Evolutionary conservation across 805 yeast genomes (phyloP), one percentile per base, ranked within the genome.

Genomic region (Cyberlindnera maclurae): DNA sequence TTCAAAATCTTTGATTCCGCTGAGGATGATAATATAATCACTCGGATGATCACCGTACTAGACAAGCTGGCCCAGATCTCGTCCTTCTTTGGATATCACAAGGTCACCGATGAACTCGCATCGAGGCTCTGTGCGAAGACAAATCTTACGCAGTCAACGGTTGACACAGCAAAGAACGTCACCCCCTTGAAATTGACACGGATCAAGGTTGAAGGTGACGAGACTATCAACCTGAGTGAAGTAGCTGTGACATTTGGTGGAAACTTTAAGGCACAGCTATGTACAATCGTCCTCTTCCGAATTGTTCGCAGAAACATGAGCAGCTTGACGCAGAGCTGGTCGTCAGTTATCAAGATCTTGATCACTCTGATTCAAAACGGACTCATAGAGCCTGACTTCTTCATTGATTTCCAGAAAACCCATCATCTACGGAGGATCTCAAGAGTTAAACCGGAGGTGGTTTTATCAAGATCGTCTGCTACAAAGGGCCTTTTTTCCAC

Each of bases 221-320:
- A 55, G 16, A 52, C 50, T 5, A 50, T 93, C 27, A 80, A 83
- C 4, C 93, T 93, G 4, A 81, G 94, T 54, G 88, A 86, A 40
- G 63, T 77, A 38, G 76, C 96, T 0, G 86, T 88, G 12, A 71
- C 80, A 57, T 80, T 93, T 55, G 99, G 98, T 6, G 71, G 82
- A 34, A 93, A 88, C 54, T 85, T 86, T 63, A 87, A 89, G 53
- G 95, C 95, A 0, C 98, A 94, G 55, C 64, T 90, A 44, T 82
- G 96, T 11, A 72, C 88, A 2, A 88, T 89, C 36, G 90, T 90
- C 1, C 65, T 90, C 35, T 88, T 90, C 66, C 70, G 95, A 45
- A 74, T 90, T 26, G 62, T 85, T 24, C 75, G 77, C 46, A 74
- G 77, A 47, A 77, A 77, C 24, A 67, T 68, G 17, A 67, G 73